Evolutionary conservation across 345 rosid species (phyloP), one percentile per base, ranked within the genome.

Genomic region (Acer campestre): DNA sequence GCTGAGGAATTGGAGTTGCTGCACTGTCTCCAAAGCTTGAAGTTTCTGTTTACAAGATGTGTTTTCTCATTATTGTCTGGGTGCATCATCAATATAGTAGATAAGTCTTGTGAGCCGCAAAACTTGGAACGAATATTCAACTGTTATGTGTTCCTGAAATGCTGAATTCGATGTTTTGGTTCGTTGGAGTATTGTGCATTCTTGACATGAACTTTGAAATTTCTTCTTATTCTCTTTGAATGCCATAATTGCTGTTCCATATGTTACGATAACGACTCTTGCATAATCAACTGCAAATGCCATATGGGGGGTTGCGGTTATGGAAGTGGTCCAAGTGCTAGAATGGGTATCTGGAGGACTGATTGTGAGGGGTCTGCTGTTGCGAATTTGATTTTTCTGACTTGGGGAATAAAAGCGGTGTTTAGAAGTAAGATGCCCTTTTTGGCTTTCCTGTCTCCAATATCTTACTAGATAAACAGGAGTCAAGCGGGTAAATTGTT

Each of bases 111-210:
- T 80, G 70, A 77, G 75, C 87, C 81, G 86, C 64, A 69, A 82
- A 82, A 80, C 80, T 78, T 85, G 86, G 85, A 83, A 79, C 68
- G 29, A 71, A 84, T 71, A 70, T 79, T 79, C 79, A 25, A 81
- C 78, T 81, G 65, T 81, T 86, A 31, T 84, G 74, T 83, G 86
- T 82, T 79, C 87, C 77, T 80, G 74, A 78, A 82, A 78, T 83
- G 89, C 82, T 83, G 71, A 72, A 79, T 84, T 85, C 75, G 78
- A 75, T 83, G 79, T 83, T 83, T 78, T 75, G 84, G 70, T 70
- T 70, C 63, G 85, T 83, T 82, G 82, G 79, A 80, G 23, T 79
- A 75, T 77, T 84, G 78, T 87, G 89, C 85, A 87, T 85, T 81
- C 83, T 80, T 82, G 83, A 79, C 82, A 82, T 86, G 82, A 80